Base-by-base conservation (phyloP, 2,329 filamentous ascomycete species). In the Colletotrichum siamense region DNA sequence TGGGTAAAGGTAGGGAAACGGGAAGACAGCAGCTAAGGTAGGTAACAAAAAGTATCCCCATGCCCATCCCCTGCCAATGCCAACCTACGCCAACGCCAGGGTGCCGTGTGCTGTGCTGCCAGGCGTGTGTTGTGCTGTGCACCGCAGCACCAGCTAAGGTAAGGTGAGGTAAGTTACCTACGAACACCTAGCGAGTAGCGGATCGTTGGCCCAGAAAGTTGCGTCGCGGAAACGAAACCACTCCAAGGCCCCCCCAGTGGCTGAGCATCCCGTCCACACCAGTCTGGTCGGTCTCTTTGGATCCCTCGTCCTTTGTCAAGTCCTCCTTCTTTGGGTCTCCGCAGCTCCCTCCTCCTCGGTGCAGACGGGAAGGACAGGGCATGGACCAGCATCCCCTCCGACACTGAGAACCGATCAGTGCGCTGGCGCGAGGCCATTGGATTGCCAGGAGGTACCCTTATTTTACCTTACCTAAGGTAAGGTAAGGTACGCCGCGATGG, bases 391-490 rank as follows among this genome's bases (percentile, higher is more conserved):
- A 10, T 44, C 18, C 36, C 62, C 66, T 22, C 39, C 39, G 24
- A 55, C 16, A 61, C 71, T 15, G 55, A 68, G 39, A 28, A 68
- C 26, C 65, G 24, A 73, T 73, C 69, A 75, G 63, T 75, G 73
- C 73, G 55, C 44, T 57, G 73, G 55, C 44, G n/a, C 22, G 69
- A 22, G n/a, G 44, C 44, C n/a, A 49, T 62, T 34, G 32, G 32
- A 13, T 34, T 68, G 55, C 55, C 67, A 24, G 63, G 69, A 57
- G 39, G 10, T 24, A 32, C 52, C 39, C n/a, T 49, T n/a, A 22
- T 49, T 22, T 15, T 36, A 36, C 15, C 15, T 16, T 36, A 36
- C 34, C 34, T 22, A 34, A 32, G 30, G 30, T 49, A 13, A 32
- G 30, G 30, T 32, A 32, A 36, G 34, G 34, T 52, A 22, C 44